phyloP scores from a whole-genome alignment of 148 eudicot species.

The Vaccinium darrowii region DNA sequence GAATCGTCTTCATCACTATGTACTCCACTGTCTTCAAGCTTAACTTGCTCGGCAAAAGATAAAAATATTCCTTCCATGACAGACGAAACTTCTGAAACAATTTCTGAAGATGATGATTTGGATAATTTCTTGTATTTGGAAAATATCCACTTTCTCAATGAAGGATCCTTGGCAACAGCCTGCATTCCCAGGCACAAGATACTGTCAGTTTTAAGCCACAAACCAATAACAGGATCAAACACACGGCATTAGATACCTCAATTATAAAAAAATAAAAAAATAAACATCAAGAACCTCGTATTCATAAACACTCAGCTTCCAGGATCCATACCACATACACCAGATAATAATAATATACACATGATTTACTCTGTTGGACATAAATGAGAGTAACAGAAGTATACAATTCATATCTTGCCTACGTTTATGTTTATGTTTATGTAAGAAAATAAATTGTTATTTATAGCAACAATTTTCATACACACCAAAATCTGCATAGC shows the following conservation, averaged over 20 bases:
- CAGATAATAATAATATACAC: not conserved
- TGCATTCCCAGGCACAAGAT: conserved; percentile 30
- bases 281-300: not conserved
- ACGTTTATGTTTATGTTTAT: not conserved
- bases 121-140: conserved; percentile 60
- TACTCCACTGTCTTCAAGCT: conserved; percentile 38
- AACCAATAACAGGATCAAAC: not conserved
- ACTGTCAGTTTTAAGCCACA: conserved; percentile 15
- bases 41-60: conserved; percentile 50
- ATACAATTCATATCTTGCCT: not conserved
- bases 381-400: not conserved
- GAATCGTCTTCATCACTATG: conserved; percentile 46
- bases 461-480: not conserved
- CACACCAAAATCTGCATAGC: not conserved
- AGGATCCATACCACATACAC: not conserved
- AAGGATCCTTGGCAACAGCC: conserved; percentile 59
- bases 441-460: not conserved
- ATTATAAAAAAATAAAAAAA: not conserved
- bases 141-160: conserved; percentile 65
- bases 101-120: conserved; percentile 57
- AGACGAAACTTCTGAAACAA: conserved; percentile 52
- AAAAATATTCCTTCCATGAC: conserved; percentile 56
- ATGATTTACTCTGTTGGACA: not conserved
- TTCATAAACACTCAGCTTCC: not conserved
- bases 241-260: not conserved